phyloP scores from a whole-genome alignment of 2,329 filamentous ascomycete species.

The Claviceps fusiformis region DNA sequence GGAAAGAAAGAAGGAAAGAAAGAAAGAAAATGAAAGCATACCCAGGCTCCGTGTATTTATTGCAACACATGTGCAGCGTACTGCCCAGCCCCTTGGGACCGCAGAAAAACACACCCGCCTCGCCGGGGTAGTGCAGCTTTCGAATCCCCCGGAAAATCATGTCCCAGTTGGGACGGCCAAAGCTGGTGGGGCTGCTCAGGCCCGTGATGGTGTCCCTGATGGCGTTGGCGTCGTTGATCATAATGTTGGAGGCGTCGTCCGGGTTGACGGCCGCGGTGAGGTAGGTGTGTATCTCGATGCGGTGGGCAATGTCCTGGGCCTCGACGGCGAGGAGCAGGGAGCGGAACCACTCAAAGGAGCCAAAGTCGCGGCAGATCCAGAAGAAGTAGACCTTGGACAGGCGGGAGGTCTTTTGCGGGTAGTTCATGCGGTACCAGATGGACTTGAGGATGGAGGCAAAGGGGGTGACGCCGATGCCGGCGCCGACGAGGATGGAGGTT shows the following conservation, averaged over 20 bases:
- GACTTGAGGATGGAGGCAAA: conserved; percentile 81
- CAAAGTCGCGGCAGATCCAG: conserved; percentile 83
- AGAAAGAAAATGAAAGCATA: conserved; percentile 27
- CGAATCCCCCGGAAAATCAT: conserved; percentile 76
- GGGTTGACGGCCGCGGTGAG: conserved; percentile 77
- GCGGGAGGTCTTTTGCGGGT: conserved; percentile 64
- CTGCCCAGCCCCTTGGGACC: conserved; percentile 70
- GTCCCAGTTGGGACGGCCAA: conserved; percentile 79
- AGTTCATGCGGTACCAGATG: conserved; percentile 90
- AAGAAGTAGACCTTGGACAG: conserved; percentile 84
- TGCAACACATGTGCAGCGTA: conserved; percentile 68
- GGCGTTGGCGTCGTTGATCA: conserved; percentile 80
- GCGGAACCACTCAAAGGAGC: conserved; percentile 81
- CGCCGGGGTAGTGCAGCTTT: conserved; percentile 60
- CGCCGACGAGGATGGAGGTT: conserved; percentile 63
- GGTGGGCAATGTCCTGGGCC: conserved; percentile 68
- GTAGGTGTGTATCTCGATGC: conserved; percentile 83
- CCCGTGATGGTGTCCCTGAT: conserved; percentile 78
- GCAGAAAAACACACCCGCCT: conserved; percentile 74
- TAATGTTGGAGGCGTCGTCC: conserved; percentile 79
- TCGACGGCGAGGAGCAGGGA: conserved; percentile 74
- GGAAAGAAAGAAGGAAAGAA: not conserved
- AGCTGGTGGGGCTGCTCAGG: conserved; percentile 69
- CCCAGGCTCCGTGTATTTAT: conserved; percentile 75
- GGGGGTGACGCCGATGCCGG: conserved; percentile 75